These are phyloP conservation scores for Kodamaea hsintzibuensis DNA, from an alignment of 805 yeast genomes.

Conservation along the genomic window DNA sequence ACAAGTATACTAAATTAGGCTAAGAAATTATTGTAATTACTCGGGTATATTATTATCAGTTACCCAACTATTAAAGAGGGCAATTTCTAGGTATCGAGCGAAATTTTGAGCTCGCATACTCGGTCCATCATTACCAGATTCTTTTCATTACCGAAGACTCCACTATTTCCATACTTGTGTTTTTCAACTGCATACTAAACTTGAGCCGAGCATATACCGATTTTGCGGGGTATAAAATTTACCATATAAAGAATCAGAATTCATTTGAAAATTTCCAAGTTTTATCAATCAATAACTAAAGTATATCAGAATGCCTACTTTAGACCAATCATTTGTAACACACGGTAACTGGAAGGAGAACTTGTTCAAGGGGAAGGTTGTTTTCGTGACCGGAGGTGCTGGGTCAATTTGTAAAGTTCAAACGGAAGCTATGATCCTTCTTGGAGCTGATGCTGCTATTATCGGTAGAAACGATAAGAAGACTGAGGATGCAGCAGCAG, in stretches of 20 bases:
- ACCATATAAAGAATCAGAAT: background rate
- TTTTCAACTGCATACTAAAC: background rate
- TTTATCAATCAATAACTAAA: slow-evolving; percentile 5
- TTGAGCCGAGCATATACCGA: slow-evolving; percentile 2
- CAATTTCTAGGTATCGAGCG: too few relatives aligned
- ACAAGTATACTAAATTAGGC: background rate
- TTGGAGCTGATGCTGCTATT: slow-evolving; percentile 32
- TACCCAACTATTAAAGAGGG: too few relatives aligned
- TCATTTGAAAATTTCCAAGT: background rate
- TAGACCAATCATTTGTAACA: slow-evolving; percentile 21
- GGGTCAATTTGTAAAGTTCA: slow-evolving; percentile 32
- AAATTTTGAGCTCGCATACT: background rate
- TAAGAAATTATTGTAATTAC: too few relatives aligned
- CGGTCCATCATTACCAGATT: too few relatives aligned
- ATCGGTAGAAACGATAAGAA: slow-evolving; percentile 27
- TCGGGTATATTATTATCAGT: too few relatives aligned
- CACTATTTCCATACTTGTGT: background rate
- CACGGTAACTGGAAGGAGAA: slow-evolving; percentile 26
- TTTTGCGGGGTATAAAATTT: background rate
- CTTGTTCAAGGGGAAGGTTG: slow-evolving; percentile 31
- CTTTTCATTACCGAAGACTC: background rate
- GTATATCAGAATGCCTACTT: slow-evolving; percentile 18
- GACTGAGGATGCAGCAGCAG: slow-evolving; percentile 25
- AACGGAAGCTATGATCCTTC: slow-evolving; percentile 28
- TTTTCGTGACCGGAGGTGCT: slow-evolving; percentile 32